Conservation (phyloP, 352 stramenopile species). For the Globisporangium alternatum region DNA sequence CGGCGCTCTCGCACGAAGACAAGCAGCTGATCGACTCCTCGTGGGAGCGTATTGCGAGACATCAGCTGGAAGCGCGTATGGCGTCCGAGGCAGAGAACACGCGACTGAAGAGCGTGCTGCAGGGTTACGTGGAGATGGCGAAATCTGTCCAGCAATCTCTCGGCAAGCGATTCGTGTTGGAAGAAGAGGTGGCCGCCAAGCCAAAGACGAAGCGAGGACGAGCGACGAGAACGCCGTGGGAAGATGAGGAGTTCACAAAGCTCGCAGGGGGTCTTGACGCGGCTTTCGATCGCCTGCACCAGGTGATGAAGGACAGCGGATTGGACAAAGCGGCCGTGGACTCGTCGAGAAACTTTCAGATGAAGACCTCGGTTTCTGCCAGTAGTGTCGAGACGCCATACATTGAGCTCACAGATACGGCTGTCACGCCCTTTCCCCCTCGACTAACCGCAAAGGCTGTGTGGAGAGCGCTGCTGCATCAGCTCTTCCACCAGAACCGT, state of each 20-base stretch:
- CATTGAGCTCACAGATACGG: constrained; percentile 7
- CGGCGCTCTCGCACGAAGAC: not conserved
- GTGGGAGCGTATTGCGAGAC: constrained; percentile 10
- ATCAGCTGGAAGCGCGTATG: constrained; percentile 1
- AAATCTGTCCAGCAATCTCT: constrained; percentile 6
- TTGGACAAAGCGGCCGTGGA: not conserved
- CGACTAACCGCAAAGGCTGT: not conserved
- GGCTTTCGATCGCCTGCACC: not conserved
- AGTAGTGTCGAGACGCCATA: not conserved
- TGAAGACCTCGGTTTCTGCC: not conserved
- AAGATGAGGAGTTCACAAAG: not conserved
- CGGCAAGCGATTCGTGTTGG: not conserved
- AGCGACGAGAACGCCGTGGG: not conserved
- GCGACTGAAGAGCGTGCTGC: constrained; percentile 6
- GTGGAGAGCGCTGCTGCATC: not conserved
- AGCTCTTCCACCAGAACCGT: not conserved
- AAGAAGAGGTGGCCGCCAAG: not conserved
- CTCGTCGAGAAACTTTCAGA: not conserved
- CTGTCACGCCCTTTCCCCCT: constrained; percentile 7
- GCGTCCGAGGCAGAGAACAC: constrained; percentile 10
- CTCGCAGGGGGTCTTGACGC: constrained; percentile 4
- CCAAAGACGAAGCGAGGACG: constrained; percentile 1
- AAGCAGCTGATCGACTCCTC: constrained; percentile 12
- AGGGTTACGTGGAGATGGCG: constrained; percentile 4
- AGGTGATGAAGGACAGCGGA: constrained; percentile 6